phyloP scores from a whole-genome alignment of 306 rosid species.

The Malus sylvestris region DNA sequence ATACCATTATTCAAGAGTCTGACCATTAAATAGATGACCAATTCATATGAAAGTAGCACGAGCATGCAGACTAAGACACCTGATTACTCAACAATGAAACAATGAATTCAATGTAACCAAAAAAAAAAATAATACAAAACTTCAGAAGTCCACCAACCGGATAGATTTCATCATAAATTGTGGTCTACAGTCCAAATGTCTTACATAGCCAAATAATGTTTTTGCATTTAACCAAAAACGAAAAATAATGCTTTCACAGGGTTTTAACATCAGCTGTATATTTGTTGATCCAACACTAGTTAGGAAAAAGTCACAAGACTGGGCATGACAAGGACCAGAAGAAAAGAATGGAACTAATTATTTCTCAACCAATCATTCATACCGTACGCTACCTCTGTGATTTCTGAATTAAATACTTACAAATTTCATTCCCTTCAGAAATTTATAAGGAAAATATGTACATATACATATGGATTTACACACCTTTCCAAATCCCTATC shows the following conservation, averaged over 20 bases:
- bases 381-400: neutral
- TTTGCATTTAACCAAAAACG: neutral
- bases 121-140: no score
- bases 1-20: neutral
- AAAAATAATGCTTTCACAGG: neutral
- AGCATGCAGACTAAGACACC: neutral
- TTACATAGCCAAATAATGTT: neutral
- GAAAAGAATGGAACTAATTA: neutral
- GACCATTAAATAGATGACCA: neutral
- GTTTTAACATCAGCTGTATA: neutral
- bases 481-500: conserved; percentile 63
- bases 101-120: no score
- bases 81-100: neutral
- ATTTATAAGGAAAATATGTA: neutral
- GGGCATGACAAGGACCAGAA: neutral
- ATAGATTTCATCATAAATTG: neutral
- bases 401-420: neutral
- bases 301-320: neutral
- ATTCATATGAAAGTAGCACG: neutral
- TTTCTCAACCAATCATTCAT: neutral
- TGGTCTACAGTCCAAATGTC: neutral
- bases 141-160: neutral
- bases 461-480: conserved; percentile 15
- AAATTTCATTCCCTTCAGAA: no score
- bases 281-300: neutral